phyloP scores from a whole-genome alignment of 106 monocot species.

The Dioscorea zingiberensis region DNA sequence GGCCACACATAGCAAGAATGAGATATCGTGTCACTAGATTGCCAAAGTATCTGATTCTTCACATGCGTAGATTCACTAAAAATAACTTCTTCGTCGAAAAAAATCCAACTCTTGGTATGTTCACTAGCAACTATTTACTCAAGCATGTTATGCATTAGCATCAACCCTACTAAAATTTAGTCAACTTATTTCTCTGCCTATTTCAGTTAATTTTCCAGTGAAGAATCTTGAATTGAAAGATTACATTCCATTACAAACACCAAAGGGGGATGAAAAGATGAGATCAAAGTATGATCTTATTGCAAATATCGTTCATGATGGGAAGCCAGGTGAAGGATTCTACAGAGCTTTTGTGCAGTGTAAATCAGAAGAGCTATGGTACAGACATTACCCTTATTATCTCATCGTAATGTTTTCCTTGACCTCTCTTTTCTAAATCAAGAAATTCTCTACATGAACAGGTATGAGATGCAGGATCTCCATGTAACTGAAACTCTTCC shows the following conservation, averaged over 20 bases:
- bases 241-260: constrained; percentile 78
- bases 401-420: neutral
- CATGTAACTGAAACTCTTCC: constrained; percentile 98
- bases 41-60: constrained; percentile 91
- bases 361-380: constrained; percentile 81
- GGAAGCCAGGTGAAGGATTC: constrained; percentile 90
- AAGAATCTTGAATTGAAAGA: constrained; percentile 99
- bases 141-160: neutral
- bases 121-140: neutral
- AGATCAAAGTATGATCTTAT: constrained; percentile 97
- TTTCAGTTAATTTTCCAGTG: constrained; percentile 93
- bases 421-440: neutral
- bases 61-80: constrained; percentile 96
- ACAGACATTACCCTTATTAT: constrained; percentile 6
- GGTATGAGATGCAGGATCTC: constrained; percentile 99
- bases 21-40: constrained; percentile 84
- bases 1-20: constrained; percentile 93
- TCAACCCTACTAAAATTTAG: neutral
- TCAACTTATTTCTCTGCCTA: neutral
- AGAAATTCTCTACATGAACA: constrained; percentile 12
- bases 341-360: constrained; percentile 95
- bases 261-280: constrained; percentile 56
- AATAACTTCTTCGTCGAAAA: constrained; percentile 97
- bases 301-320: constrained; percentile 97
- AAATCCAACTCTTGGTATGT: constrained; percentile 91